These are phyloP conservation scores for Parmelia sp. DNA, from an alignment of 495 filamentous ascomycete genomes.

Conservation along the genomic window DNA sequence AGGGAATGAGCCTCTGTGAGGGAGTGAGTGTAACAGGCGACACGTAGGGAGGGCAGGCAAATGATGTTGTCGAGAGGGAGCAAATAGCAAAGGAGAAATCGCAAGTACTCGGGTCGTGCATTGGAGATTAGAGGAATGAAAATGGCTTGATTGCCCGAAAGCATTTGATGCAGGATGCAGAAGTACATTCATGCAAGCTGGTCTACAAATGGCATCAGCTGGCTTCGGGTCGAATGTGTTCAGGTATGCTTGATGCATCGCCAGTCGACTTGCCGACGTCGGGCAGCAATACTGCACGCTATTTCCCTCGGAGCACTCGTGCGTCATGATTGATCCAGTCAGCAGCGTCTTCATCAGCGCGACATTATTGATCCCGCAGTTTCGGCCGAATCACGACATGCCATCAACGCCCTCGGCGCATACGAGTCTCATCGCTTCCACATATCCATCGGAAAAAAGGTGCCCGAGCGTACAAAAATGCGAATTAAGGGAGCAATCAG, in stretches of 20 bases:
- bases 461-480: neutral
- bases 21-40: constrained; percentile 5
- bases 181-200: constrained; percentile 2
- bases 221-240: neutral
- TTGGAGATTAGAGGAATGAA: neutral
- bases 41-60: constrained; percentile 5
- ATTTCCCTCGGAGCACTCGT: too few relatives aligned
- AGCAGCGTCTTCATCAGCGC: too few relatives aligned
- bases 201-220: constrained; percentile 9
- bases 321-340: too few relatives aligned
- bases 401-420: neutral
- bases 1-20: neutral
- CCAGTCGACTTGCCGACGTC: constrained; percentile 15
- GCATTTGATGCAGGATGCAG: constrained; percentile 1
- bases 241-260: constrained; percentile 6
- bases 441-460: neutral
- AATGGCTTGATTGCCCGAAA: neutral
- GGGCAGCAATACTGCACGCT: constrained; percentile 24
- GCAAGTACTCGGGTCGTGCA: neutral
- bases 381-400: neutral
- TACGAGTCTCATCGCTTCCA: neutral
- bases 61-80: neutral
- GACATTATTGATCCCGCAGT: neutral
- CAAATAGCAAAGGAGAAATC: neutral
- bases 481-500: neutral